These are phyloP conservation scores for Coniochaeta hoffmannii DNA, from an alignment of 2,329 filamentous ascomycete genomes.

Conservation along the genomic window DNA sequence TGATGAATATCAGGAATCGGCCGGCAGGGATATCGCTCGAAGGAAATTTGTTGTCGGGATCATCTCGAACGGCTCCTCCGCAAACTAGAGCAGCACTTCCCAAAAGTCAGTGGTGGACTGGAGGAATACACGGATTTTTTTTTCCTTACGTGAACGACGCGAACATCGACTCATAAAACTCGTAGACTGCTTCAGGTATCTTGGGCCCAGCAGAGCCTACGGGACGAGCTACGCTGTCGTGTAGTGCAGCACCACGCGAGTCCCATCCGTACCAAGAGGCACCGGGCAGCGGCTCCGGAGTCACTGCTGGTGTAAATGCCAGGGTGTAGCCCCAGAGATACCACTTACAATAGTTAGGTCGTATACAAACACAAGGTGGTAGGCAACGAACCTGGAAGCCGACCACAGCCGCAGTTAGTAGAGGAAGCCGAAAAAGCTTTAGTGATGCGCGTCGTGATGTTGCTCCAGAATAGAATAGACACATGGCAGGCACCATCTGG, in stretches of 20 bases:
- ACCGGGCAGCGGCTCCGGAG: neutral
- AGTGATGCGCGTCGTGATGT: conserved; percentile 7
- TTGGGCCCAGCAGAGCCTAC: conserved; percentile 5
- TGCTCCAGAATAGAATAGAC: conserved; percentile 10
- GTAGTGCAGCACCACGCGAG: conserved; percentile 3
- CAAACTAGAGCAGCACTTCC: conserved; percentile 9
- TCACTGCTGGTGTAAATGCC: conserved; percentile 8
- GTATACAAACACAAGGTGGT: neutral
- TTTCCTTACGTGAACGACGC: conserved; percentile 10
- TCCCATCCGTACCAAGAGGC: conserved; percentile 10
- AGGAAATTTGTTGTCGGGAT: neutral
- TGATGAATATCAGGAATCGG: conserved; percentile 12
- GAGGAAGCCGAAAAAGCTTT: conserved; percentile 9
- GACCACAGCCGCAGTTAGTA: conserved; percentile 10
- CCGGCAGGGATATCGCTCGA: conserved; percentile 4
- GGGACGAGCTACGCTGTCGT: conserved; percentile 6
- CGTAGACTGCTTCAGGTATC: conserved; percentile 10
- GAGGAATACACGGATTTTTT: neutral
- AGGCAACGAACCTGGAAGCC: conserved; percentile 9
- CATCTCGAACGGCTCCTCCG: conserved; percentile 9
- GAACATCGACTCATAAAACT: conserved; percentile 12
- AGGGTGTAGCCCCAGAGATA: conserved; percentile 11
- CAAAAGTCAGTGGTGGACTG: neutral
- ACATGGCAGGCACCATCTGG: conserved; percentile 11
- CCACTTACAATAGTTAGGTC: conserved; percentile 6